Percentiles rank a stretch among this genome's conserved stretches.
These are phyloP conservation scores for Nothophoma quercina DNA, from an alignment of 2,329 filamentous ascomycete species.

Conservation along the genomic window DNA sequence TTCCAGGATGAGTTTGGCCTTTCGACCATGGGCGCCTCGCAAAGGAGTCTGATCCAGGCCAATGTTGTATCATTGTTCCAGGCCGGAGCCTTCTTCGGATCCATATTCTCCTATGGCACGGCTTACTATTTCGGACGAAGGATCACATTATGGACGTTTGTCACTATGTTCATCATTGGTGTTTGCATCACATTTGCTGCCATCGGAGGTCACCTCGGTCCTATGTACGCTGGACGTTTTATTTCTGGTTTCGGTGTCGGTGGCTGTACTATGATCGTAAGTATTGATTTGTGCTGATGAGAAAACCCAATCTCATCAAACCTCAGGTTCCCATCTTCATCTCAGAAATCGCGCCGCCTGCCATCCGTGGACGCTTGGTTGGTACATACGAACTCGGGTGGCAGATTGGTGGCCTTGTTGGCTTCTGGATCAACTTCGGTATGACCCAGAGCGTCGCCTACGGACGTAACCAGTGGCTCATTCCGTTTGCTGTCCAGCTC, in stretches of 20 bases:
- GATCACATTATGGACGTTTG: slow-evolving; percentile 59
- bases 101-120: slow-evolving; percentile 62
- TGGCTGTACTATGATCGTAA: slow-evolving; percentile 46
- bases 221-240: slow-evolving; percentile 65
- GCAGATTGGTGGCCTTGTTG: slow-evolving; percentile 52
- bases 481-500: slow-evolving; percentile 68
- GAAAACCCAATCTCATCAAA: neutral
- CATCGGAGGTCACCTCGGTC: slow-evolving; percentile 57
- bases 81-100: slow-evolving; percentile 83
- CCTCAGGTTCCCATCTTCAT: slow-evolving; percentile 69
- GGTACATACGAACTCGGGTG: slow-evolving; percentile 59
- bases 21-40: slow-evolving; percentile 53
- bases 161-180: slow-evolving; percentile 70
- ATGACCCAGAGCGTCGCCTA: slow-evolving; percentile 54
- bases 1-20: slow-evolving; percentile 75
- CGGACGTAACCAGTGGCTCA: slow-evolving; percentile 55
- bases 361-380: slow-evolving; percentile 65
- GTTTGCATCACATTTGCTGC: slow-evolving; percentile 73
- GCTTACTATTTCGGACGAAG: slow-evolving; percentile 73
- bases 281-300: slow-evolving; percentile 34
- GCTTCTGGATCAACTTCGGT: slow-evolving; percentile 59
- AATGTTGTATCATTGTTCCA: slow-evolving; percentile 86
- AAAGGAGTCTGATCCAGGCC: slow-evolving; percentile 68
- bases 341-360: slow-evolving; percentile 64
- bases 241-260: slow-evolving; percentile 66